phyloP scores from a whole-genome alignment of 2,329 filamentous ascomycete species.

The Diaporthe caulivora region DNA sequence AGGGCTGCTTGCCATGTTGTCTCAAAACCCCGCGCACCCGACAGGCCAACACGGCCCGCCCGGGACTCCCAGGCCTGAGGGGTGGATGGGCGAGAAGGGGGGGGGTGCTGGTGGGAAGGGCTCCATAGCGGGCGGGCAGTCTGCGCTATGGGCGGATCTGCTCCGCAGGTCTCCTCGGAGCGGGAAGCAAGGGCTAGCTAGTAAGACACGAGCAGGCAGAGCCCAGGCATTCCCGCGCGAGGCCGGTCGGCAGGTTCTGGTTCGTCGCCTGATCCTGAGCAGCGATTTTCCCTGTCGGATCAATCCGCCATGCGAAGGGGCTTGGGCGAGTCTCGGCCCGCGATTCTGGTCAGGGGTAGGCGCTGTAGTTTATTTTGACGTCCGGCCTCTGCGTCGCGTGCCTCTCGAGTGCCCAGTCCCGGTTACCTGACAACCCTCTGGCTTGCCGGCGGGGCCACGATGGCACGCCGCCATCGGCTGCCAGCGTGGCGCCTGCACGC shows the following conservation, averaged over 20 bases:
- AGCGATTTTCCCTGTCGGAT: slow-evolving; percentile 26
- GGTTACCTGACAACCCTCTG: not conserved
- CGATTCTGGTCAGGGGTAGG: slow-evolving; percentile 24
- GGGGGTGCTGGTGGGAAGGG: not conserved
- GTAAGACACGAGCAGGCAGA: slow-evolving; percentile 1
- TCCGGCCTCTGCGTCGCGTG: not conserved
- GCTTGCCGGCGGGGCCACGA: slow-evolving; percentile 9
- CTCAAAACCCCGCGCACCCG: not conserved
- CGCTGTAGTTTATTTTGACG: slow-evolving; percentile 26
- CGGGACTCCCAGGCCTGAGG: not conserved
- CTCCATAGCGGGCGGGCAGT: slow-evolving; percentile 8
- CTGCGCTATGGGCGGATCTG: slow-evolving; percentile 9
- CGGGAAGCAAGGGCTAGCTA: slow-evolving; percentile 3
- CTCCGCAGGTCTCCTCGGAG: slow-evolving; percentile 15
- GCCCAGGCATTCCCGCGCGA: slow-evolving; percentile 5
- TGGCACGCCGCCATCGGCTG: not conserved
- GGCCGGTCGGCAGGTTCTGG: not conserved
- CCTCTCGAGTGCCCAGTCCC: not conserved
- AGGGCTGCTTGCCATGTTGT: not conserved
- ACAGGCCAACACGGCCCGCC: not conserved
- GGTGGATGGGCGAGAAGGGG: not conserved
- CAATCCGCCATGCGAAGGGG: slow-evolving; percentile 8
- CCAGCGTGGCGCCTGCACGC: slow-evolving; percentile 10
- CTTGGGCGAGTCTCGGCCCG: slow-evolving; percentile 25
- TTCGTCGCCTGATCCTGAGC: slow-evolving; percentile 17